Base-by-base conservation (phyloP, 2,329 filamentous ascomycete genomes). In the Sporothrix curviconia region DNA sequence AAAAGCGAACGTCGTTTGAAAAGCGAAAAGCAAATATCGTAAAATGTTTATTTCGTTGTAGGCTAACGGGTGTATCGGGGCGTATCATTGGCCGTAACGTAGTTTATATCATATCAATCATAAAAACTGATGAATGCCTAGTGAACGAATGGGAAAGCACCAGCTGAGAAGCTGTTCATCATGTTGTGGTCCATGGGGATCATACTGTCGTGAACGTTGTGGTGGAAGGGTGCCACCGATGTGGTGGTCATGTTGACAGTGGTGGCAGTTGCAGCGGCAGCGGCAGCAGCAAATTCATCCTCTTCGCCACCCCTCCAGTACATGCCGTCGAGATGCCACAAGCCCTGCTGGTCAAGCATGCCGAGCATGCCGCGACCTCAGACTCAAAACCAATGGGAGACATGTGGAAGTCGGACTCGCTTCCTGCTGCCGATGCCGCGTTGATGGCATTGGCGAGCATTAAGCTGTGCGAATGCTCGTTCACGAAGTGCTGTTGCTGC, bases 321-420 rank as follows among this genome's bases (percentile, higher is more conserved):
- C 77, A 81, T 80, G 59, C 77, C 79, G 63, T 82, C 78, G 8
- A 81, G 68, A 65, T 82, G 79, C 78, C 79, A 81, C 11, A 81
- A 69, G 8, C 76, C 76, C 43, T 79, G 75, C 64, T 81, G 76
- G 64, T 81, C 78, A 25, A 81, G 69, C 66, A 81, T 72, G 61
- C 74, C 71, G 73, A 81, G 77, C 69, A 80, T 77, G 51, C 76
- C n/a, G n/a, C 73, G 59, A 56, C 53, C 11, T 70, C 66, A 53
- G 76, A 71, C 61, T 80, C 78, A 15, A 81, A 70, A 4, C 76
- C 76, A 61, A 79, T 78, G 46, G 77, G 76, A 19, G 74, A 77
- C 73, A 78, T 78, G 67, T 78, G 75, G 56, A 79, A 66, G 30
- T 77, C 72, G 15, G 70, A 67, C 24, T 71, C 71, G 32, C 69